These are phyloP conservation scores for Arabis hirsuta DNA, from an alignment of 345 rosid genomes.

Conservation along the genomic window DNA sequence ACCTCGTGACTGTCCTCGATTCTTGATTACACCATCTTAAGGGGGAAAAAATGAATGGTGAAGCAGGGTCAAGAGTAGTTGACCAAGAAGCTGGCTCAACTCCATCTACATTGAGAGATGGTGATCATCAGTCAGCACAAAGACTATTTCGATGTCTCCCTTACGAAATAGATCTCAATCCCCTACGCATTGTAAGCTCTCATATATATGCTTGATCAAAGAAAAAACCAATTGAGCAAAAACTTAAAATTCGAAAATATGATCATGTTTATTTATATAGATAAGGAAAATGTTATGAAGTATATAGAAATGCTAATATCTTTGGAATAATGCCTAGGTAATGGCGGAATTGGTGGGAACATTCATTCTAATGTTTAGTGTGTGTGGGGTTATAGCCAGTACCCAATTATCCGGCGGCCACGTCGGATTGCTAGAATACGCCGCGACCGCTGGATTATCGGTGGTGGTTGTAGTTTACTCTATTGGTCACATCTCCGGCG, in stretches of 20 bases:
- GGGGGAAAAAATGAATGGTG: constrained; percentile 45
- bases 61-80: constrained; percentile 42
- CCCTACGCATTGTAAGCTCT: constrained; percentile 59
- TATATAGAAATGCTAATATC: not conserved
- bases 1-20: constrained; percentile 12
- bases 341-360: constrained; percentile 79
- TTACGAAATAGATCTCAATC: constrained; percentile 52
- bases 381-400: constrained; percentile 70
- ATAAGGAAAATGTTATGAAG: too few species aligned
- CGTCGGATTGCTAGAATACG: constrained; percentile 73
- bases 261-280: not conserved
- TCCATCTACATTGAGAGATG: constrained; percentile 40
- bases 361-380: constrained; percentile 74
- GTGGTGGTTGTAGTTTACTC: constrained; percentile 64
- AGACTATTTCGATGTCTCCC: constrained; percentile 33
- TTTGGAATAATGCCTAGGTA: constrained; percentile 50
- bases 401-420: constrained; percentile 58
- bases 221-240: not conserved
- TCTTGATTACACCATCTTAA: constrained; percentile 35
- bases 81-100: constrained; percentile 52
- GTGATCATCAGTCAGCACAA: constrained; percentile 30
- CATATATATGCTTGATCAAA: not conserved
- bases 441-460: constrained; percentile 71
- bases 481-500: constrained; percentile 82
- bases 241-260: not conserved